These are phyloP conservation scores for Saksenaea oblongispora DNA, from an alignment of 371 early-diverging fungal species.

Conservation along the genomic window DNA sequence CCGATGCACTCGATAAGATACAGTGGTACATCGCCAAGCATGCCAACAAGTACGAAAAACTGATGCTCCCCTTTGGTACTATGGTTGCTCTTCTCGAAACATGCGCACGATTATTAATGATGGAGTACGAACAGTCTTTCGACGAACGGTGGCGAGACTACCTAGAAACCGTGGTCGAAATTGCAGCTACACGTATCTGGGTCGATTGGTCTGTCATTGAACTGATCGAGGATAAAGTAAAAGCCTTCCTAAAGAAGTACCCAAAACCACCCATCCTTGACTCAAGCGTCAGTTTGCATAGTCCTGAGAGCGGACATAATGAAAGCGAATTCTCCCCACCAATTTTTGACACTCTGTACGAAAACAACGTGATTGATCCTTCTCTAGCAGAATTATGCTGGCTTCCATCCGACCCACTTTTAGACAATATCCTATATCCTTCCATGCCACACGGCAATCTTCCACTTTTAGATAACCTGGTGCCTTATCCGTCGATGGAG, in stretches of 20 bases:
- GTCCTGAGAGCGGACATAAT: neutral
- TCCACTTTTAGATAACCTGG: neutral
- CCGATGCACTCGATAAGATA: constrained; percentile 4
- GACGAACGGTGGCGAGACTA: constrained; percentile 3
- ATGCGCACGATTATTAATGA: constrained; percentile 13
- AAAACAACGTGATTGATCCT: neutral
- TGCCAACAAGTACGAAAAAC: neutral
- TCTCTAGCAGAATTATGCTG: neutral
- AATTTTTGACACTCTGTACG: neutral
- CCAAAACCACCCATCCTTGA: constrained; percentile 8
- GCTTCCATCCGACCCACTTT: neutral
- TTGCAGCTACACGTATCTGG: constrained; percentile 7
- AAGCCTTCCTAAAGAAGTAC: constrained; percentile 8
- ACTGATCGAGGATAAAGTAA: neutral
- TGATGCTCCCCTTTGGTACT: constrained; percentile 2
- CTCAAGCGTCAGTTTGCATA: neutral
- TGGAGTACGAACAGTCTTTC: constrained; percentile 17
- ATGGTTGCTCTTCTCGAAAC: constrained; percentile 14
- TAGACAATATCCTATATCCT: neutral
- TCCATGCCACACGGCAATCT: neutral
- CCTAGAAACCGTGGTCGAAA: neutral
- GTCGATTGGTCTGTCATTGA: constrained; percentile 11
- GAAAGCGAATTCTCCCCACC: neutral
- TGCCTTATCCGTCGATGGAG: neutral
- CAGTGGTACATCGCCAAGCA: neutral